These are phyloP conservation scores for Phaeosphaeria sp. DNA, from an alignment of 2,329 filamentous ascomycete species.

Conservation along the genomic window DNA sequence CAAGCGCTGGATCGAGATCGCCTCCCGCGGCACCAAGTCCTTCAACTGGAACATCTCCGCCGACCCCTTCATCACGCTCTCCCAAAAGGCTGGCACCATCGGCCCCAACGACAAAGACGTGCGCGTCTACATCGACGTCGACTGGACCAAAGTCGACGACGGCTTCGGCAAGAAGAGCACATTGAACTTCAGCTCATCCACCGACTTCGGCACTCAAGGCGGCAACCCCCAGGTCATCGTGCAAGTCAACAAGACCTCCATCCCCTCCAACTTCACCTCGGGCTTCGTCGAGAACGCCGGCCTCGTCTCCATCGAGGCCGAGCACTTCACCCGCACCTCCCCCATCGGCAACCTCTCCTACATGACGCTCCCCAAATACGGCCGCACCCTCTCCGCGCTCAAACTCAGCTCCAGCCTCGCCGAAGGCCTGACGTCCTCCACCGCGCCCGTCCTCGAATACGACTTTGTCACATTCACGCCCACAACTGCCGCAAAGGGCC, in stretches of 20 bases:
- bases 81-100: conserved; percentile 40
- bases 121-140: conserved; percentile 47
- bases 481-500: conserved; percentile 36
- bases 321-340: conserved; percentile 46
- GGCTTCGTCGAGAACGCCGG: conserved; percentile 47
- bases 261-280: conserved; percentile 40
- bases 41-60: conserved; percentile 47
- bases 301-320: conserved; percentile 46
- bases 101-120: conserved; percentile 38
- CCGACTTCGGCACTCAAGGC: conserved; percentile 49
- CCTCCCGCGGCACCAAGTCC: conserved; percentile 37
- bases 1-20: conserved; percentile 47
- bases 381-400: conserved; percentile 45
- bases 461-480: conserved; percentile 47
- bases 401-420: conserved; percentile 39
- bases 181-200: conserved; percentile 43
- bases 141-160: conserved; percentile 39
- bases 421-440: conserved; percentile 33
- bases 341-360: conserved; percentile 34
- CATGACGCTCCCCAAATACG: conserved; percentile 43
- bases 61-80: conserved; percentile 47
- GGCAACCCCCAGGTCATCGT: conserved; percentile 38
- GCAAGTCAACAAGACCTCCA: conserved; percentile 42
- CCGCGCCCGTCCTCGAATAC: conserved; percentile 45
- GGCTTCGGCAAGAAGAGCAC: conserved; percentile 36